Base-by-base conservation (phyloP, 805 yeast species). In the Yamadazyma laniorum region DNA sequence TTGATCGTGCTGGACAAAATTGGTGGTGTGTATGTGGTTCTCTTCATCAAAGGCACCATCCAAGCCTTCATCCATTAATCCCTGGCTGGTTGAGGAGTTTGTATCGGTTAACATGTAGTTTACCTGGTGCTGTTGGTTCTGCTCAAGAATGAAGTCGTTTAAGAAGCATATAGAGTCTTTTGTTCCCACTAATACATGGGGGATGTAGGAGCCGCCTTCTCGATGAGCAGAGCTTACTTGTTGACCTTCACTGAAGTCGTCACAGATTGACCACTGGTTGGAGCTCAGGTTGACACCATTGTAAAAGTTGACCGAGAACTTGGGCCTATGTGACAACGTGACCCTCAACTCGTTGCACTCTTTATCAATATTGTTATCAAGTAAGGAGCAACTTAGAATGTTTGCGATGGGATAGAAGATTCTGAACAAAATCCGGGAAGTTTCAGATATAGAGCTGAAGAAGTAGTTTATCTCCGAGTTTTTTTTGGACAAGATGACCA, bases 191-290 rank as follows among this genome's bases (percentile, higher is more conserved):
- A 84, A 59, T 2, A 82, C 76, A 58, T 85, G 93, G 1, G 90
- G 89, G 11, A 79, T 67, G 18, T 35, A 35, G 3, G 78, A 67
- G 2, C 86, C 85, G 4, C 57, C 61, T 21, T 72, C 75, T 13
- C 72, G 70, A 53, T 67, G 78, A 0, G 93, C 91, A 41, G 72
- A 74, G 38, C 77, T 78, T 5, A 85, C 93, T 54, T 85, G 91
- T 51, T 82, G 88, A 11, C 86, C 90, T 51, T 85, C 93, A 42
- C 87, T 80, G 48, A 85, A 85, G 59, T 85, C 95, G 41, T 83
- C 91, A 59, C 91, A 84, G 18, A 83, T 80, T 1, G 85, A 80
- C 90, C 90, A 82, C 50, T 79, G 85, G 54, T 81, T 81, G 17
- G 71, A 58, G 45, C 73, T 67, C 27, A 72, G 67, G 44, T 71